Base-by-base conservation (phyloP, 169 alveolate genomes). In the Eimeria zaria region DNA sequence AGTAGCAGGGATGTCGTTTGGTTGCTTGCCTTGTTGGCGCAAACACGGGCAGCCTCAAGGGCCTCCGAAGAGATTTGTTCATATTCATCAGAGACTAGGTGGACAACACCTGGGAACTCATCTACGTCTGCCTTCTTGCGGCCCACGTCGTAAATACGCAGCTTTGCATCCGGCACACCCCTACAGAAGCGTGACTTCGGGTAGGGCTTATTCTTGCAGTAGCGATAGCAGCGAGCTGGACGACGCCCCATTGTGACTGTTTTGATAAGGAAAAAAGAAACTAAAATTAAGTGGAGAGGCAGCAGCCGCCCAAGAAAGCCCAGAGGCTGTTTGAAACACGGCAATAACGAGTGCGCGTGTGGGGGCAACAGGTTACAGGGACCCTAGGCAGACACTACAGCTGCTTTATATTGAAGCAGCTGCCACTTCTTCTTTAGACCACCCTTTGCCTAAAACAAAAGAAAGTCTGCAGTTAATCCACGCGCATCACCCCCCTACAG, bases 121-220 rank as follows among this genome's bases (percentile, higher is more conserved):
- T 99, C 99, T 85, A 98, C 99, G 81, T 98, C 99, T 39, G 99
- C 99, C 96, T 98, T 99, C 99, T 99, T 99, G 96, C 98, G 97
- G 62, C 99, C 99, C 97, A 98, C 99, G 97, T 99, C 99, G 97
- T 99, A 99, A 96, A 99, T 99, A 95, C 99, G 99, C 97, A 99
- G 98, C 98, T 99, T 99, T 60, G 99, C 99, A 97, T 99, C 99
- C 27, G 99, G 99, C 84, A 99, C 99, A 98, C 99, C 99, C 80
- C 99, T 98, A 97, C 99, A 99, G 97, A 98, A 99, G 97, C 99
- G 99, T 73, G 99, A 99, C 98, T 99, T 99, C 78, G 99, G 99
- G 98, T 99, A 99, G 85, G 99, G 99, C 98, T 99, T 99, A 98
- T 99, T 99, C 98, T 99, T 99, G 98, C 99, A 98, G 98, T 99